Conservation (phyloP, 768 basidiomycete species). For the Ramaria sp. region DNA sequence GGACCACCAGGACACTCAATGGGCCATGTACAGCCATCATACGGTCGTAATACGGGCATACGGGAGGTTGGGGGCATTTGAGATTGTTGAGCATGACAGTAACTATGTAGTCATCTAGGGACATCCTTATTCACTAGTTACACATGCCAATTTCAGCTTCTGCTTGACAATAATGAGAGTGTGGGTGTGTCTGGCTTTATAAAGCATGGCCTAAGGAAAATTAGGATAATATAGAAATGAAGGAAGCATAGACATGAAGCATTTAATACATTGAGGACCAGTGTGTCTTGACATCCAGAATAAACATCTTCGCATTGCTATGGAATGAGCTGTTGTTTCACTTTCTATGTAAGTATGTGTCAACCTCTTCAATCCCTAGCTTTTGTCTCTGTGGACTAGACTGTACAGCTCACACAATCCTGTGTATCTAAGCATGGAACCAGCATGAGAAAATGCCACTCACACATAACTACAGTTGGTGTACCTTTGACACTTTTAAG, state of each 20-base stretch:
- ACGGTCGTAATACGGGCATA: conserved; percentile 1
- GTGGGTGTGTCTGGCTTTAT: conserved; percentile 2
- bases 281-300: conserved; percentile 5
- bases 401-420: conserved; percentile 7
- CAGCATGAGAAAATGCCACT: no score
- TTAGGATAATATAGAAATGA: neutral
- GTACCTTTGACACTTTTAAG: no score
- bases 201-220: conserved; percentile 6
- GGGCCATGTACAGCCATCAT: neutral
- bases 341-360: neutral
- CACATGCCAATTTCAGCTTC: neutral
- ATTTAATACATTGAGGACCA: conserved; percentile 9
- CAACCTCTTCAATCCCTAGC: neutral
- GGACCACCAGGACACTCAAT: neutral
- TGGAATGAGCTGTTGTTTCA: neutral
- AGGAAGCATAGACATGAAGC: conserved; percentile 5
- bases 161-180: conserved; percentile 5
- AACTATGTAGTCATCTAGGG: neutral
- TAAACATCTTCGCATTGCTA: neutral
- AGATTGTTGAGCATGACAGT: neutral
- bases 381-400: conserved; percentile 2
- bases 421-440: no score
- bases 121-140: neutral
- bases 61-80: neutral
- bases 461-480: no score